phyloP scores from a whole-genome alignment of 805 yeast genomes.

The Barnettozyma siamensis region DNA sequence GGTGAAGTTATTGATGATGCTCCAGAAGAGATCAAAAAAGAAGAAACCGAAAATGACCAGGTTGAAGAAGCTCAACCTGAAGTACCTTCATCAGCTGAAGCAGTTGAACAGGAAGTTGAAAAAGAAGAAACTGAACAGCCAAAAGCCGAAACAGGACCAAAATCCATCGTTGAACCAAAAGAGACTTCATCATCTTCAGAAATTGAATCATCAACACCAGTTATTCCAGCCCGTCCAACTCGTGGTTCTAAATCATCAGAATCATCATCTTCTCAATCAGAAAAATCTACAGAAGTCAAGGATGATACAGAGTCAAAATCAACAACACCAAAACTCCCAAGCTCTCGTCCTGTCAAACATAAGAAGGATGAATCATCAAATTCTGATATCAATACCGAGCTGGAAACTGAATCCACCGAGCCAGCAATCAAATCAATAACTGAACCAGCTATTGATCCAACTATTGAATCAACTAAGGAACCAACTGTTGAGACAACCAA shows the following conservation, averaged over 20 bases:
- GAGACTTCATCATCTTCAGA: not conserved
- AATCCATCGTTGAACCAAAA: not conserved
- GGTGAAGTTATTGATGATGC: not conserved
- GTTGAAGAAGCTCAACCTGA: too few species aligned
- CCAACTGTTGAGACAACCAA: too few species aligned
- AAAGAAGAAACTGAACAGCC: not conserved
- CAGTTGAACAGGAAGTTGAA: not conserved
- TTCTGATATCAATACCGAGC: too few species aligned
- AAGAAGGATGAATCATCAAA: conserved; percentile 6
- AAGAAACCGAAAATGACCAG: not conserved
- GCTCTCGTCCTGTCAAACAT: not conserved
- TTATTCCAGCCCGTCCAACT: conserved; percentile 5
- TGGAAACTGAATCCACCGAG: not conserved
- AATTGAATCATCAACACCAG: not conserved
- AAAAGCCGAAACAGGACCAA: not conserved
- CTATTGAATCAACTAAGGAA: too few species aligned
- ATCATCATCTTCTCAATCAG: not conserved
- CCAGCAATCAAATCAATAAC: not conserved
- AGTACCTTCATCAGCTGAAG: too few species aligned
- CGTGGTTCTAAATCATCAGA: not conserved
- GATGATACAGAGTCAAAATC: not conserved
- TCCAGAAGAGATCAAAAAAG: not conserved
- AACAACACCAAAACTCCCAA: not conserved
- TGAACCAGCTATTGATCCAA: too few species aligned
- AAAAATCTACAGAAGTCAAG: not conserved